Conservation (phyloP, 176 grass and related monocot species). For the Aechmea fasciata region DNA sequence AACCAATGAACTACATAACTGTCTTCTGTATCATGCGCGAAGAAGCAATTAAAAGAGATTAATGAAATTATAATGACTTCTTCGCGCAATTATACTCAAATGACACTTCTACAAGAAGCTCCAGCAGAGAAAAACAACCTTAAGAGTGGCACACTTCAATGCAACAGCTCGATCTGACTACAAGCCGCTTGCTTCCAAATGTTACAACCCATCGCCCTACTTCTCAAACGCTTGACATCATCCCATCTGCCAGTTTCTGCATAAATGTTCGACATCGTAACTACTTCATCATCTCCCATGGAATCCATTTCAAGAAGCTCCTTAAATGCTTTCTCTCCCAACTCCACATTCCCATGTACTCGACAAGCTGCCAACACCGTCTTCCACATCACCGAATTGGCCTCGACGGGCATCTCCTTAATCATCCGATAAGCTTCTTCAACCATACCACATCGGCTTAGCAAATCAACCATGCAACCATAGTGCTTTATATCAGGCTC, state of each 20-base stretch:
- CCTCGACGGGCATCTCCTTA: slow-evolving; percentile 30
- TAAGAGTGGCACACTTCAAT: neutral
- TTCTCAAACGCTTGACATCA: slow-evolving; percentile 47
- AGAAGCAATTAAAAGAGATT: no score
- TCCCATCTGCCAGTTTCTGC: slow-evolving; percentile 61
- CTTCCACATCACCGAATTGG: slow-evolving; percentile 48
- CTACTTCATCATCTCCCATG: slow-evolving; percentile 23
- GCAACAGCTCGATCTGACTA: slow-evolving; percentile 32
- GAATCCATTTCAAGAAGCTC: slow-evolving; percentile 27
- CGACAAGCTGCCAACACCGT: slow-evolving; percentile 63
- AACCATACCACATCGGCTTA: slow-evolving; percentile 41
- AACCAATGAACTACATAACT: no score
- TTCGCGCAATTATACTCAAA: slow-evolving; percentile 4
- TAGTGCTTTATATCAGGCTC: slow-evolving; percentile 55
- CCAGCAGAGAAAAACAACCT: no score
- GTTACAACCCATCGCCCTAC: slow-evolving; percentile 12
- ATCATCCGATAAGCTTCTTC: slow-evolving; percentile 61
- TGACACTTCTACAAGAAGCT: no score
- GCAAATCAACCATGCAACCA: slow-evolving; percentile 70
- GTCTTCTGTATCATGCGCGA: no score
- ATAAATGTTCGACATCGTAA: slow-evolving; percentile 53
- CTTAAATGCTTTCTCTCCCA: slow-evolving; percentile 30
- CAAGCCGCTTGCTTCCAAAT: slow-evolving; percentile 31
- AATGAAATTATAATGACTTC: neutral
- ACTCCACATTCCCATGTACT: slow-evolving; percentile 26